Evolutionary conservation across 768 basidiomycete species (phyloP), one percentile per base, ranked within the genome.

Genomic region (Auriculariales sp.): DNA sequence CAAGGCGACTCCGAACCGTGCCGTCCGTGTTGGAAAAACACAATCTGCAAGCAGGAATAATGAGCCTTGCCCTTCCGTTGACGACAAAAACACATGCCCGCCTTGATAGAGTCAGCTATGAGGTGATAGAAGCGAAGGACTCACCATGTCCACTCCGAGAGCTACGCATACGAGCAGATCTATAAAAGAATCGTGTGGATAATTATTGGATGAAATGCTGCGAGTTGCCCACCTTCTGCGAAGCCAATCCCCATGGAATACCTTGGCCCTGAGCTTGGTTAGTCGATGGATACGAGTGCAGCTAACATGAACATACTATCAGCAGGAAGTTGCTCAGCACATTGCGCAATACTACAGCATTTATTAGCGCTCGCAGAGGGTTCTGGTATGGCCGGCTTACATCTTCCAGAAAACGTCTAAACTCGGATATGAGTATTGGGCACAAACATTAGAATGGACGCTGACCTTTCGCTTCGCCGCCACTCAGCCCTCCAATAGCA

Each of bases 171-270:
- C 89, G 33, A 94, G 67, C 12, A 94, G 71, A 68, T 94, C 90
- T 87, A 53, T 33, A 24, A 14, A 27, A 3, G 47, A 17, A 46
- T 32, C 28, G 42, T 46, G 36, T 28, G 44, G 28, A 48, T 29
- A 4, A 50, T 39, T 17, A 0, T 30, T n/a, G 30, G 19, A 35
- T 27, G 3, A 14, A 42, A 46, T 17, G 4, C 28, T 30, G 39
- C 17, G 44, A 33, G n/a, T 24, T 25, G 17, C 54, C 31, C 53
- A 86, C 86, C 87, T 77, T 93, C 90, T 27, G 89, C 88, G 62
- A 89, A 92, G 7, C 90, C 89, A 35, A 93, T 75, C 1, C 89
- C 91, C 90, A 94, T 94, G 3, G 83, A 81, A 66, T 93, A 94
- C 55, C 89, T 74, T 7, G 90, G 89, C 39, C 86, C 87, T 89